Percentiles rank a stretch among this genome's conserved stretches.
These are phyloP conservation scores for Sclerotinia trifoliorum DNA, from an alignment of 2,329 filamentous ascomycete species.

Conservation along the genomic window DNA sequence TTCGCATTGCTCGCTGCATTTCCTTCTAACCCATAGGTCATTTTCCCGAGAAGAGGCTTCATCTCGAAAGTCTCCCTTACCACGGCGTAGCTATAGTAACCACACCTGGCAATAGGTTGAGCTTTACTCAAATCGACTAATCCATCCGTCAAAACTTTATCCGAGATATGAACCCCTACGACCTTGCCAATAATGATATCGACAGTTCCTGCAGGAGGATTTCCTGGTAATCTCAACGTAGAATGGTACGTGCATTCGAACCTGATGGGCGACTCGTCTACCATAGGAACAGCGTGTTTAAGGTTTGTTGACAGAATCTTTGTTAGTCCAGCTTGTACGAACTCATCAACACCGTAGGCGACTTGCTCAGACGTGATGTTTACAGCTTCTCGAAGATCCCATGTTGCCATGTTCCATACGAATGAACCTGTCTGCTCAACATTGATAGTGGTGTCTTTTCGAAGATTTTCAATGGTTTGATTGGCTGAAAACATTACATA, in stretches of 20 bases:
- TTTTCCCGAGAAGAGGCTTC: slow-evolving; percentile 45
- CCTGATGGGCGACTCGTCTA: slow-evolving; percentile 52
- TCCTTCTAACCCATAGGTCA: slow-evolving; percentile 44
- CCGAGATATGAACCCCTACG: slow-evolving; percentile 56
- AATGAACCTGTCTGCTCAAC: slow-evolving; percentile 55
- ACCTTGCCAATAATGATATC: slow-evolving; percentile 57
- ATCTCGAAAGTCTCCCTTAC: slow-evolving; percentile 59
- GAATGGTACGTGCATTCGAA: slow-evolving; percentile 59
- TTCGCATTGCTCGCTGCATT: slow-evolving; percentile 43
- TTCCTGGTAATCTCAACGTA: slow-evolving; percentile 54
- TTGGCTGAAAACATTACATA: slow-evolving; percentile 63
- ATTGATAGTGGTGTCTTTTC: slow-evolving; percentile 59
- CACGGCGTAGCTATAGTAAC: slow-evolving; percentile 59
- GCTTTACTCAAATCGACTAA: slow-evolving; percentile 56
- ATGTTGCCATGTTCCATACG: slow-evolving; percentile 60
- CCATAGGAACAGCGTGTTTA: slow-evolving; percentile 49
- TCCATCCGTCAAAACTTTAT: slow-evolving; percentile 54
- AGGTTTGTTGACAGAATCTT: slow-evolving; percentile 47
- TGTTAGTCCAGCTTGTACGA: slow-evolving; percentile 48
- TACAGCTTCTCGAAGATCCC: slow-evolving; percentile 53
- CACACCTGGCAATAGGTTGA: slow-evolving; percentile 58
- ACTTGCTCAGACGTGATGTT: slow-evolving; percentile 55
- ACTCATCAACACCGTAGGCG: slow-evolving; percentile 53
- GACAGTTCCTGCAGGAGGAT: slow-evolving; percentile 56
- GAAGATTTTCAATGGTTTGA: slow-evolving; percentile 46